phyloP scores from a whole-genome alignment of 805 yeast species.

The Starmerella ratchasimensis region DNA sequence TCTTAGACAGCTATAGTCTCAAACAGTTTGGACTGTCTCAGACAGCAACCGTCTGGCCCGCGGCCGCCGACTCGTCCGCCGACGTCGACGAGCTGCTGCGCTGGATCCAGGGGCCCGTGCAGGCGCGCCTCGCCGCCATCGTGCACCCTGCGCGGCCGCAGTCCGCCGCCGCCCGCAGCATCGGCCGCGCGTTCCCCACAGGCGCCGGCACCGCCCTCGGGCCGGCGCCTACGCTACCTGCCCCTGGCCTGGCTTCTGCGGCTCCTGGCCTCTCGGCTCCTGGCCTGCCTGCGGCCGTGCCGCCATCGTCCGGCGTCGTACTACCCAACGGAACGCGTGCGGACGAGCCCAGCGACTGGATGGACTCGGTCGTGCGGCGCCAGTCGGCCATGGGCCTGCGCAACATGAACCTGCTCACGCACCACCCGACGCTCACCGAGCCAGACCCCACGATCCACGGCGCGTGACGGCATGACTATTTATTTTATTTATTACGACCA shows the following conservation, averaged over 20 bases:
- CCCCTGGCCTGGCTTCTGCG: too few relatives aligned
- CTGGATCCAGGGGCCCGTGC: slow-evolving; percentile 31
- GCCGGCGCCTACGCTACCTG: too few relatives aligned
- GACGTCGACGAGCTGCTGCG: slow-evolving; percentile 40
- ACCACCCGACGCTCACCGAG: slow-evolving; percentile 16
- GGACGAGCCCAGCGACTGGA: slow-evolving; percentile 24
- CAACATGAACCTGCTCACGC: slow-evolving; percentile 25
- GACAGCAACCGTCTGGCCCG: too few relatives aligned
- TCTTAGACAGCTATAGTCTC: too few relatives aligned
- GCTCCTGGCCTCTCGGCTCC: background rate
- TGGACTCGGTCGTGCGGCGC: slow-evolving; percentile 22
- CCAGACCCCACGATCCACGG: slow-evolving; percentile 13
- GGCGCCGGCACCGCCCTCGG: too few relatives aligned
- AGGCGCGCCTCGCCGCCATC: slow-evolving; percentile 15
- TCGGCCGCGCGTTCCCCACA: too few relatives aligned
- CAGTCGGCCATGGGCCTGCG: slow-evolving; percentile 27
- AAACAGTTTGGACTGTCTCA: too few relatives aligned
- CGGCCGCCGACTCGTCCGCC: background rate
- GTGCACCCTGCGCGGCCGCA: slow-evolving; percentile 12
- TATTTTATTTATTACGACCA: slow-evolving; percentile 4
- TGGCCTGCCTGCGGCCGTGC: background rate
- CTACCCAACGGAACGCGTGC: background rate
- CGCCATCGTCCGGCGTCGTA: too few relatives aligned
- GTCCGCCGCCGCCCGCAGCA: background rate
- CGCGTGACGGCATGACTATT: too few relatives aligned